Base-by-base conservation (phyloP, 164 flowering plant genomes). In the Kalanchoe fedtschenkoi region DNA sequence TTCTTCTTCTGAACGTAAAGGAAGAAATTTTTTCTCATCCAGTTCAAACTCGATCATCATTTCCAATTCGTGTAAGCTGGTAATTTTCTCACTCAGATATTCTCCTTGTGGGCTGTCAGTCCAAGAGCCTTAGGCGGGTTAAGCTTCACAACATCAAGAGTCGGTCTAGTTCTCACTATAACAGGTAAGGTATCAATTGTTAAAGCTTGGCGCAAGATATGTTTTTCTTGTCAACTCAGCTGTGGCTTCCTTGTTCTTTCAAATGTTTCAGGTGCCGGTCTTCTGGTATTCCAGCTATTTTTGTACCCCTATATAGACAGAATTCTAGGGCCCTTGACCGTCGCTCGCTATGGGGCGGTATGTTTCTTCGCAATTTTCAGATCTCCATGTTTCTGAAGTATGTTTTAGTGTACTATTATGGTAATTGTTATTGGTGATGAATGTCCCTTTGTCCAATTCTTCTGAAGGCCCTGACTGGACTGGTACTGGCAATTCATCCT, bases 231-330 rank as follows among this genome's bases (percentile, higher is more conserved):
- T 19, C 51, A 44, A 19, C n/a, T n/a, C n/a, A n/a, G n/a, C n/a
- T n/a, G n/a, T n/a, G 21, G 6, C 21, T 44, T 44, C 51, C 24
- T 19, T 19, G 26, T 22, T 26, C 15, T 51, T 51, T 51, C 6
- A 26, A 51, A 51, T 28, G 32, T 51, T n/a, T 51, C 56, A 51
- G 56, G 56, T 13, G 56, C 56, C 8, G 56, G 56, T 24, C 56
- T 51, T 51, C 17, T 51, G 56, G 16, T 51, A 51, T 51, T 51
- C 56, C 56, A 51, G 56, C 32, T 51, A 26, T 26, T 51, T 26
- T 15, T 51, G 56, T 51, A 51, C 56, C 56, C 56, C 2, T 29
- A 29, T 13, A 32, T 51, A 2, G 56, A 51, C 56, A 51, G 14
- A 51, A 9, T 51, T 32, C 56, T 51, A 4, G 56, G 56, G 15